Evolutionary conservation across 805 yeast species (phyloP), one percentile per base, ranked within the genome.

Genomic region (Saturnispora kantuleensis): DNA sequence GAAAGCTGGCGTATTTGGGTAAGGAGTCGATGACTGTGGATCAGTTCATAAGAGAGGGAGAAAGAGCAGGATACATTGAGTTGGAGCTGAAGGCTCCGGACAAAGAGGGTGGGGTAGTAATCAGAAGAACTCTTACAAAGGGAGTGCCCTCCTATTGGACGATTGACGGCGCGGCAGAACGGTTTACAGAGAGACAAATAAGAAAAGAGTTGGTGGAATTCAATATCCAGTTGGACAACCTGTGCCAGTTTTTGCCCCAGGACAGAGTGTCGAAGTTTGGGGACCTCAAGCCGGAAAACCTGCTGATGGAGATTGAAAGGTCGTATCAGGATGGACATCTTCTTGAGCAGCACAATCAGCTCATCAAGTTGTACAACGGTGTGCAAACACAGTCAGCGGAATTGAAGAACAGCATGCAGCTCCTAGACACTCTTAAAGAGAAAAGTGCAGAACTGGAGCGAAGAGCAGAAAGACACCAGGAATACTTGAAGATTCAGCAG

Each of bases 241-340:
- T 90, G 41, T 89, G 97, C 57, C 97, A 90, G 58, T 93, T 93
- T 56, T 66, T 93, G 45, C 96, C 98, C 0, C 99, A 93, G 59
- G 97, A 90, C 55, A 71, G 94, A 48, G 97, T 93, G 6, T 90
- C 95, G 2, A 87, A 85, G 51, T 93, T 93, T 67, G 95, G 97
- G 0, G 75, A 81, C 3, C 65, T 86, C 51, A 73, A 84, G 28
- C 84, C 94, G 1, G 88, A 84, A 50, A 77, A 78, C 48, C 65
- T 90, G 8, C 67, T 93, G 10, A 55, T 68, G 21, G 95, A 86
- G 54, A 85, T 95, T 1, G 86, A 88, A 56, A 66, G 90, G 47
- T 87, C 96, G 1, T 74, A 87, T 30, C 85, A 83, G 5, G 68
- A 74, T 41, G 74, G 81, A 3, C 69, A 73, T 33, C 63, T 89